These are phyloP conservation scores for Suillus subaureus DNA, from an alignment of 768 basidiomycete species.

Conservation along the genomic window DNA sequence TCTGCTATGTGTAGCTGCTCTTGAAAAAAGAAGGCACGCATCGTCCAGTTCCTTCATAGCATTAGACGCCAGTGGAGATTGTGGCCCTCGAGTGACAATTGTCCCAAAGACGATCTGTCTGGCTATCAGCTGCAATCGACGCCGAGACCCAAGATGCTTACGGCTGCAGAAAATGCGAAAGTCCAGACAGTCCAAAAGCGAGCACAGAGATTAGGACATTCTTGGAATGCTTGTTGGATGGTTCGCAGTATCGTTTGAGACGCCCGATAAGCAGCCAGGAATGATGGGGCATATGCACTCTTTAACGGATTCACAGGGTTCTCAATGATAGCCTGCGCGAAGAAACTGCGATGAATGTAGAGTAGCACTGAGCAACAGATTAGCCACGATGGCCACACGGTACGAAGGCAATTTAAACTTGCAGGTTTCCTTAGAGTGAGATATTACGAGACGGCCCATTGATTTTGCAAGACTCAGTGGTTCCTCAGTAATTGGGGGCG, in stretches of 20 bases:
- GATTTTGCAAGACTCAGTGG: constrained; percentile 24
- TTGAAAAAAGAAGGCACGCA: constrained; percentile 65
- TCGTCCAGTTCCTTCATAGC: constrained; percentile 74
- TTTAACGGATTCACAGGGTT: constrained; percentile 67
- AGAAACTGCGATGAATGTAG: constrained; percentile 69
- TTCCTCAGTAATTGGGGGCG: constrained; percentile 15
- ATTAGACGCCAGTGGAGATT: constrained; percentile 62
- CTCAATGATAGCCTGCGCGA: constrained; percentile 72
- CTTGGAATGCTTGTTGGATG: constrained; percentile 48
- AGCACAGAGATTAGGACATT: constrained; percentile 48
- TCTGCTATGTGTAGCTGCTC: constrained; percentile 58
- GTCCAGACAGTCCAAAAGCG: constrained; percentile 70
- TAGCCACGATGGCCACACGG: neutral
- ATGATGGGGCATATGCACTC: constrained; percentile 64
- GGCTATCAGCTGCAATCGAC: constrained; percentile 7
- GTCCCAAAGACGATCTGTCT: constrained; percentile 75
- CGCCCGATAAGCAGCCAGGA: constrained; percentile 62
- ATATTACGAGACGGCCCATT: constrained; percentile 43
- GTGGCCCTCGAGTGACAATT: constrained; percentile 73
- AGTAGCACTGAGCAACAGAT: constrained; percentile 46
- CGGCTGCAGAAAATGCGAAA: constrained; percentile 56
- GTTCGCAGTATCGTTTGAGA: constrained; percentile 58
- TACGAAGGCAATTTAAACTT: constrained; percentile 20
- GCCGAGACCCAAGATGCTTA: constrained; percentile 24
- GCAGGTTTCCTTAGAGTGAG: constrained; percentile 39